Evolutionary conservation across 1,139 yeast species (phyloP), one percentile per base, ranked within the genome.

Genomic region (Zhuliangozyma parablackwelliae): DNA sequence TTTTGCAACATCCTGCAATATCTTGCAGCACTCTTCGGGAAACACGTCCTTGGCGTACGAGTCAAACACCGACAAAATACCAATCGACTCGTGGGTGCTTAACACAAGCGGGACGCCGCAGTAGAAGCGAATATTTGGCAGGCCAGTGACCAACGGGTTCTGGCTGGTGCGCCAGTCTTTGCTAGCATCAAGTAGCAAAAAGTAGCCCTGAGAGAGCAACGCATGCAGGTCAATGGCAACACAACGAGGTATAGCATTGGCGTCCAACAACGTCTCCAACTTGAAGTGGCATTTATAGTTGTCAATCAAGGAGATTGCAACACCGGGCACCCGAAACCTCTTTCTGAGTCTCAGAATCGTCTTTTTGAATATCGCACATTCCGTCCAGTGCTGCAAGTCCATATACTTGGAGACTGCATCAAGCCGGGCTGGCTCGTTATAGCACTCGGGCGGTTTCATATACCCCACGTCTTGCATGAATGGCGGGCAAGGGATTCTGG

Each of bases 201-300:
- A 75, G 45, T 67, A 65, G 1, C 69, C 78, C 10, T 63, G 59
- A 0, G 89, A 81, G 30, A 83, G 57, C 5, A 83, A 66, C 0
- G 87, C 68, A 57, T 83, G 90, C 5, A 79, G 78, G 54, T 83
- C 90, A 30, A 83, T 58, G 1, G 87, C 78, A 1, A 78, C 63
- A 29, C 60, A 62, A 36, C 86, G 61, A 6, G 83, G 77, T 30
- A 78, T 64, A 37, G 71, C 74, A n/a, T 59, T 59, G 42, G 65
- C 59, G 21, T 69, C 70, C 13, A 78, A 61, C 21, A 68, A 55
- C 2, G 73, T 67, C 39, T 75, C 74, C 46, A 63, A 65, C 49
- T 78, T 78, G 23, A 78, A 65, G 6, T 68, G 42, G 34, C 78
- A 82, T 35, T 63, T 61, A 16, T 60, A 60, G 8, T 66, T 55